A percentile compares a stretch with the other conserved stretches of the same genome.
These are phyloP conservation scores for Phaseolus lunatus DNA, from an alignment of 306 rosid genomes.

Conservation along the genomic window DNA sequence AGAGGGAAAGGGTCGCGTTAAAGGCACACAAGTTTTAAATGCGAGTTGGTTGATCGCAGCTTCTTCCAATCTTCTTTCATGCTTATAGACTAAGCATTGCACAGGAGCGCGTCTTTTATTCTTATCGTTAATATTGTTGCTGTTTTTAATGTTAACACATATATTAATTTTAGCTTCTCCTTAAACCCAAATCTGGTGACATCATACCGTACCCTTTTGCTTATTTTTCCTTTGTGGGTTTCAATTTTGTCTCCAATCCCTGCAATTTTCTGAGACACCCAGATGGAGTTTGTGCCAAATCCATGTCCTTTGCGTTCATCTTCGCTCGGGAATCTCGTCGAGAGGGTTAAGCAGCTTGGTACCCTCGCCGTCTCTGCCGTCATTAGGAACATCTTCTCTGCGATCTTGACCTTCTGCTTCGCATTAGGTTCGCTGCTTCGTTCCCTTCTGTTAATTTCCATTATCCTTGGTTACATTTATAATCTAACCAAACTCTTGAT, in stretches of 20 bases:
- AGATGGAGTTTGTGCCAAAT: constrained; percentile 73
- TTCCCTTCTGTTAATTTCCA: neutral
- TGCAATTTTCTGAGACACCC: constrained; percentile 35
- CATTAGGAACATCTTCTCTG: constrained; percentile 87
- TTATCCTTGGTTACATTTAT: neutral
- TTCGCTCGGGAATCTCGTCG: constrained; percentile 66
- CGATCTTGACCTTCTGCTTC: constrained; percentile 96
- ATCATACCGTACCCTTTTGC: constrained; percentile 19
- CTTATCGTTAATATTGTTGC: neutral
- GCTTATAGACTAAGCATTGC: constrained; percentile 62
- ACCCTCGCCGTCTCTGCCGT: constrained; percentile 77
- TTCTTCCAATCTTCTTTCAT: constrained; percentile 45
- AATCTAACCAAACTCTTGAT: neutral
- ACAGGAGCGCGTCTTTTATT: constrained; percentile 32
- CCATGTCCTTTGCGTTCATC: constrained; percentile 64
- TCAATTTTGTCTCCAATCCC: constrained; percentile 20
- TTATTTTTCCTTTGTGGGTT: neutral
- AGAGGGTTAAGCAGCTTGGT: constrained; percentile 63
- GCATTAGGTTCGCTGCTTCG: constrained; percentile 74
- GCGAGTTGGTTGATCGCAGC: constrained; percentile 81
- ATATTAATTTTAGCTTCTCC: constrained; percentile 11
- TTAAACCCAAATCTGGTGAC: constrained; percentile 52
- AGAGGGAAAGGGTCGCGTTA: constrained; percentile 33
- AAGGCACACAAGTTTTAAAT: constrained; percentile 71
- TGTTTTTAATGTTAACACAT: neutral